Base-by-base conservation (phyloP, 768 basidiomycete genomes). In the Lactarius sanguifluus region DNA sequence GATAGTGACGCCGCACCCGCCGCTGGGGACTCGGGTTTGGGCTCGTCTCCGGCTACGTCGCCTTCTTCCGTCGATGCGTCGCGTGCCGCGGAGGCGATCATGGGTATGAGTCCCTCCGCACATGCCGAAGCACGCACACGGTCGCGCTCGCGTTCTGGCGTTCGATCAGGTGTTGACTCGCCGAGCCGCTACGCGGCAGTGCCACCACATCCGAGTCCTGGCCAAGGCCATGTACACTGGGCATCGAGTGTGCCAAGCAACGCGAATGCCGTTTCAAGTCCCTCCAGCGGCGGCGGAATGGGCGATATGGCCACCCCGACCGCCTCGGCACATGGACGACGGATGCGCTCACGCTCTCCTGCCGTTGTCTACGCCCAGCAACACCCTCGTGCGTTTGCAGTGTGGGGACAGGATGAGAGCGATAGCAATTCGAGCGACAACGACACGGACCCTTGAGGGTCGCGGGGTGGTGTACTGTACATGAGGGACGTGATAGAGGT, bases 391-490 rank as follows among this genome's bases (percentile, higher is more conserved):
- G 88, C 90, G 9, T 94, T 94, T 72, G 92, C 93, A 23, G 90
- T 91, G 13, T 92, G 87, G 85, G 93, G 92, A 0, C 89, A 92
- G 47, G 92, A 94, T 73, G 92, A 94, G 76, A 93, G 90, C 63
- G 92, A 94, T 71, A 91, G 90, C 73, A 89, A 88, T 72, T 82
- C 90, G 16, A 92, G 91, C 68, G 91, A 92, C 71, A 87, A 82
- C 60, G 91, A 92, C 72, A 87, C 82, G 60, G 87, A 89, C 65
- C 73, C 72, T 34, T 81, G 70, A 77, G 18, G 40, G 32, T 40
- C 54, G 23, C 47, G 15, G 41, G n/a, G 38, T 7, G 16, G 55
- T n/a, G 34, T 5, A 23, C 6, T n/a, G 34, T 5, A 23, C 6
- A 18, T n/a, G 64, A 34, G 32, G 56, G 41, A 28, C 18, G 41